Evolutionary conservation across 2,329 filamentous ascomycete genomes (phyloP).

Genomic region (Nemania sp.): DNA sequence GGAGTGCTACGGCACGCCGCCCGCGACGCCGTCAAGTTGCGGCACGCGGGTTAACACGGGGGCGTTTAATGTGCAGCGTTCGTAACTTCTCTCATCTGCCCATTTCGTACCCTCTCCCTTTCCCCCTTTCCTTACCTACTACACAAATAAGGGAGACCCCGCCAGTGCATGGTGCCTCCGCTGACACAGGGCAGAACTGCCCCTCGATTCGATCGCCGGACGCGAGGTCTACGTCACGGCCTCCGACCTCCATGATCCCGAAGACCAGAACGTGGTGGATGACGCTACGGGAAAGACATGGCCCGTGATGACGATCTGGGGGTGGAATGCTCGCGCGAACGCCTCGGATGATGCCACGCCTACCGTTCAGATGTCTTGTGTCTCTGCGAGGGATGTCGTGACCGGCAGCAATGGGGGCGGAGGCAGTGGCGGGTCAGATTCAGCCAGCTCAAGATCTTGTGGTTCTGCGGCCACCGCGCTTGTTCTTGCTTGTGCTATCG

Average conservation of each 20-base stretch:
- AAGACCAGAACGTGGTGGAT: constrained; percentile 35
- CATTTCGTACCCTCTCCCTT: neutral
- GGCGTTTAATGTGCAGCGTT: constrained; percentile 44
- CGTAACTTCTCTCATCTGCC: constrained; percentile 21
- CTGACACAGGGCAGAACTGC: constrained; percentile 40
- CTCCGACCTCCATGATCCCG: constrained; percentile 41
- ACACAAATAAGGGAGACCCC: neutral
- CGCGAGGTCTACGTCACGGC: constrained; percentile 47
- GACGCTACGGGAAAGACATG: constrained; percentile 39
- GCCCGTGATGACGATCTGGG: constrained; percentile 48
- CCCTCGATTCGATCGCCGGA: constrained; percentile 42
- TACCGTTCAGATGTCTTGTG: constrained; percentile 44
- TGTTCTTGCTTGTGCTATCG: constrained; percentile 14
- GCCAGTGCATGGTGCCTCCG: no score
- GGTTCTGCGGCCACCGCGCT: constrained; percentile 17
- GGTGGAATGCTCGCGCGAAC: constrained; percentile 46
- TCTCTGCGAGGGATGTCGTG: constrained; percentile 36
- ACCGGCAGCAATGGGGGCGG: neutral
- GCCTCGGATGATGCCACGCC: constrained; percentile 38
- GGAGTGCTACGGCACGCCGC: constrained; percentile 46
- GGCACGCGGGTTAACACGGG: constrained; percentile 40
- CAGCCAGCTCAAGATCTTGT: constrained; percentile 4
- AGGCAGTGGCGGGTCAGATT: neutral
- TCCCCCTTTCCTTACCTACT: neutral
- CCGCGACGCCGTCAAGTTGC: constrained; percentile 46